These are phyloP conservation scores for Sclerotinia subarctica DNA, from an alignment of 2,329 filamentous ascomycete genomes.

Conservation along the genomic window DNA sequence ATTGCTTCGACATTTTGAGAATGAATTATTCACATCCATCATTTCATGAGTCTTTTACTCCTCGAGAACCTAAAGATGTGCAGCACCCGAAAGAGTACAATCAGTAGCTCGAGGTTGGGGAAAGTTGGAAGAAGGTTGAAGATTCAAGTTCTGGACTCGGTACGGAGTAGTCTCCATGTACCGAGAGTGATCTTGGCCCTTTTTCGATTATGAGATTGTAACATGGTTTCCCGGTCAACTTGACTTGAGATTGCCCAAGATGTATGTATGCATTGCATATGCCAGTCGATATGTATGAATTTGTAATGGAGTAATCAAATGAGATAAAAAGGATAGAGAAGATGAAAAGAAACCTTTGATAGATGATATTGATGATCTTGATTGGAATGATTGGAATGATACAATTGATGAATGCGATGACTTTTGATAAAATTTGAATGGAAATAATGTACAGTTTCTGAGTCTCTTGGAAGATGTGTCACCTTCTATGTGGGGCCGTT, in stretches of 20 bases:
- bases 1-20: too few relatives aligned
- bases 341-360: not conserved
- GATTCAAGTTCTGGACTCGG: not conserved
- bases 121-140: not conserved
- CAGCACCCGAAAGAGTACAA: too few relatives aligned
- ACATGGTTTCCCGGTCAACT: slow-evolving; percentile 12
- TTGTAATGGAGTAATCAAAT: not conserved
- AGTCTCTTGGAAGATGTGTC: too few relatives aligned
- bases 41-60: not conserved
- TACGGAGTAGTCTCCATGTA: not conserved
- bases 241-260: slow-evolving; percentile 1
- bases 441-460: too few relatives aligned
- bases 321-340: not conserved
- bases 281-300: not conserved
- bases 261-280: slow-evolving; percentile 8
- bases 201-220: not conserved
- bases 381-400: not conserved
- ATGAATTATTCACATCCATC: not conserved
- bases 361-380: not conserved
- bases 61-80: not conserved
- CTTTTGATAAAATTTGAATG: too few relatives aligned
- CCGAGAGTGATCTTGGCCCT: too few relatives aligned
- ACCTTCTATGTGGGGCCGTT: too few relatives aligned
- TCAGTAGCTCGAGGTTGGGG: not conserved
- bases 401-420: too few relatives aligned